Base-by-base conservation (phyloP, 1,284 basidiomycete species). In the Trichosporon ovoides region DNA sequence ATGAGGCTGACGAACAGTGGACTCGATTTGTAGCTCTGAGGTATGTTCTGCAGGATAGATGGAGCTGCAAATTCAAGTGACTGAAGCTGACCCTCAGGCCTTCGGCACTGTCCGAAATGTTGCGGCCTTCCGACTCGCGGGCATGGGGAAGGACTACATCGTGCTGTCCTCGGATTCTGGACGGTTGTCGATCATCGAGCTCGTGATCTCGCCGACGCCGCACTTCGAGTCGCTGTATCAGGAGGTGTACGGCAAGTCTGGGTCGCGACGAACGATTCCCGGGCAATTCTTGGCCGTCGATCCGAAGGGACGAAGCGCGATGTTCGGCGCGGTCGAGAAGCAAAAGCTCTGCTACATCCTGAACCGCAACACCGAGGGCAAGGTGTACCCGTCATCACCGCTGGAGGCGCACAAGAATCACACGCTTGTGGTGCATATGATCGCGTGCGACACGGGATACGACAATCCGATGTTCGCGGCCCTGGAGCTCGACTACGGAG, bases 391-490 rank as follows among this genome's bases (percentile, higher is more conserved):
- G 56, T 95, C 92, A 13, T 95, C 91, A 1, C 93, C 93, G 0
- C 80, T 97, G 57, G 93, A 97, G 75, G 93, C 93, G 0, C 93
- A 97, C 80, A 95, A 94, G 78, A 89, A 87, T 68, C 83, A 87
- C 34, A 87, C 91, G 0, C 88, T 98, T 65, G 92, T 97, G 57
- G 90, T 93, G 65, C 85, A 92, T 64, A 90, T 97, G 62, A 82
- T 95, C 59, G 93, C 91, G 13, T 82, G 96, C 20, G 93, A 98
- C 70, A 91, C 96, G 56, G 93, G 93, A 40, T 98, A 96, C 66
- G 93, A 97, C 77, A 98, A 98, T 69, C 93, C 93, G 1, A 84
- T 93, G 75, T 97, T 89, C 75, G 93, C 92, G 9, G 92, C 91
- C 3, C 78, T 98, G 55, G 93, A 98, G 76, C 90, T 94, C 22